A percentile compares a stretch with the other conserved stretches of the same genome.
Evolutionary conservation across 345 rosid genomes (phyloP).

Genomic region (Ceriops zippeliana): DNA sequence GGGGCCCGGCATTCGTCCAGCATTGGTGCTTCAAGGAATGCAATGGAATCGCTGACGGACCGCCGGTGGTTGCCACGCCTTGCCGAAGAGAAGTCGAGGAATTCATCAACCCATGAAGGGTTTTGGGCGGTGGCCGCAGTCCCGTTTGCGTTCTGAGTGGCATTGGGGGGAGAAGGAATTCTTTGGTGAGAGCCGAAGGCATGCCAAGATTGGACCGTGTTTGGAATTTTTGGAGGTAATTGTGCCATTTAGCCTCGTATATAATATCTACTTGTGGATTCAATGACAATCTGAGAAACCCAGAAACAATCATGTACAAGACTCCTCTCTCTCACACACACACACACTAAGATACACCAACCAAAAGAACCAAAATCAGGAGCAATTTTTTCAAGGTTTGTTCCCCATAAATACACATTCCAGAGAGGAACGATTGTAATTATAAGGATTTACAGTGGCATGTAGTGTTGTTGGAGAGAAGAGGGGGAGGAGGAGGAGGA

Average conservation of each 20-base stretch:
- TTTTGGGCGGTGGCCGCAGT: conserved; percentile 8
- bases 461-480: not conserved
- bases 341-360: too few relatives aligned
- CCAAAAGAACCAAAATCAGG: too few relatives aligned
- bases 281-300: too few relatives aligned
- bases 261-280: too few relatives aligned
- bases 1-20: conserved; percentile 18
- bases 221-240: conserved; percentile 91
- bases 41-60: conserved; percentile 34
- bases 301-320: too few relatives aligned
- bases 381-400: too few relatives aligned
- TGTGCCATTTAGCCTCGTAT: conserved; percentile 53
- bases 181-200: conserved; percentile 50
- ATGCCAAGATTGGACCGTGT: conserved; percentile 65
- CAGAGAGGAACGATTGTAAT: too few relatives aligned
- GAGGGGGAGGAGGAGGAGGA: not conserved
- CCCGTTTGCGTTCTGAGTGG: conserved; percentile 8
- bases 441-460: too few relatives aligned
- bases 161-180: conserved; percentile 20
- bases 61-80: conserved; percentile 32
- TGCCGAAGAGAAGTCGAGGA: conserved; percentile 31
- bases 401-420: too few relatives aligned
- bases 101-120: conserved; percentile 34
- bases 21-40: conserved; percentile 28
- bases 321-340: too few relatives aligned